phyloP scores from a whole-genome alignment of 1,139 yeast genomes.

The Lodderomyces elongisporus region DNA sequence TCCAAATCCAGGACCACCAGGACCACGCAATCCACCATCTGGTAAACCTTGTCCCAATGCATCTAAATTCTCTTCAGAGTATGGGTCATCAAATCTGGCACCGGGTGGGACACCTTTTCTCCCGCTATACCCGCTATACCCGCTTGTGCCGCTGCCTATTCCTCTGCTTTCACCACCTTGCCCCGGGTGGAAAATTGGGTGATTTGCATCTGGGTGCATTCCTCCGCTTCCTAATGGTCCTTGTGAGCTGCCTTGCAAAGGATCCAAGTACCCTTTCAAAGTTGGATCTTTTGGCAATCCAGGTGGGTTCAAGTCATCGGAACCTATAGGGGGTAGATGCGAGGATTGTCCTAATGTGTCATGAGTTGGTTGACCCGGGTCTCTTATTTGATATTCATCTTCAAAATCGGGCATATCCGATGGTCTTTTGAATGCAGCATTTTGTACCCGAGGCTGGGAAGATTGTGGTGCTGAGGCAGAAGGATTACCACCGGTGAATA shows the following conservation, averaged over 20 bases:
- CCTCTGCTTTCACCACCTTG: no score
- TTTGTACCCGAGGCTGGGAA: background rate
- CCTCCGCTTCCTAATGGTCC: slow-evolving; percentile 24
- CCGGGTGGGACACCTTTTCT: slow-evolving; percentile 43
- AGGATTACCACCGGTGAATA: slow-evolving; percentile 4
- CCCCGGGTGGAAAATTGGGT: slow-evolving; percentile 40
- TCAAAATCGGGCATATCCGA: slow-evolving; percentile 54
- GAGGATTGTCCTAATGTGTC: slow-evolving; percentile 3
- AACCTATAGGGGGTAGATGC: slow-evolving; percentile 38
- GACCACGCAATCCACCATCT: slow-evolving; percentile 21
- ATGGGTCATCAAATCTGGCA: slow-evolving; percentile 54
- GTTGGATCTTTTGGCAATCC: slow-evolving; percentile 41
- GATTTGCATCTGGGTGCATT: slow-evolving; percentile 49
- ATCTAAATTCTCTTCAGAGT: slow-evolving; percentile 39
- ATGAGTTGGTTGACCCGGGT: slow-evolving; percentile 8
- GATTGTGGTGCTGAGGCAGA: background rate
- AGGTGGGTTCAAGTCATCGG: slow-evolving; percentile 48
- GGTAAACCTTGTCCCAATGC: slow-evolving; percentile 48
- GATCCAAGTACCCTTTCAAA: slow-evolving; percentile 37
- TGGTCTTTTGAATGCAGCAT: slow-evolving; percentile 8
- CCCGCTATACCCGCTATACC: slow-evolving; percentile 18
- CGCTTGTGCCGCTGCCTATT: no score
- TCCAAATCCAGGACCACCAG: slow-evolving; percentile 12
- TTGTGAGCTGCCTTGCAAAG: slow-evolving; percentile 12
- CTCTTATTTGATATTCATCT: slow-evolving; percentile 46